Base-by-base conservation (phyloP, 2,329 filamentous ascomycete species). In the Phoma sp. region DNA sequence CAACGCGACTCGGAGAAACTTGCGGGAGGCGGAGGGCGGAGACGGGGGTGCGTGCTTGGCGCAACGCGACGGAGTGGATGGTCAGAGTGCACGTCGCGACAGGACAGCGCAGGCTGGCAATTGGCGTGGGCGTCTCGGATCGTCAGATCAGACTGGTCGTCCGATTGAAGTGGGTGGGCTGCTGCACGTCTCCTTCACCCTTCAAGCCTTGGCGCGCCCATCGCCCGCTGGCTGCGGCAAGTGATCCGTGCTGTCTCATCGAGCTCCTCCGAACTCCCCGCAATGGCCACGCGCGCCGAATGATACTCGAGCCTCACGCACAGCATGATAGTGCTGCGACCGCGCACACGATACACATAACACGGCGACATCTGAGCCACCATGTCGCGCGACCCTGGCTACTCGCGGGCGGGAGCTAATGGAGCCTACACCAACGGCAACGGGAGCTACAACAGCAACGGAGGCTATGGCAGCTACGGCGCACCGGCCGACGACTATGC, bases 361-460 rank as follows among this genome's bases (percentile, higher is more conserved):
- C 30, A 42, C 42, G 36, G 47, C 54, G 49, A 55, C 48, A 26
- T 26, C 45, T 60, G 34, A 50, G 46, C 17, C 45, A 48, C 57
- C 65, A 76, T 76, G 74, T 75, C 73, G 53, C 73, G 71, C 57
- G 65, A 65, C 42, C 71, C 69, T 38, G 69, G 64, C 56, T 69
- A 66, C 59, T 52, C 64, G 56, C 69, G 68, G 57, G 55, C 66
- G 47, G 67, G 69, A 39, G 50, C 67, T 38, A 74, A 75, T 51
- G 73, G 73, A 23, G 62, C 64, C 42, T 75, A 77, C 60, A 65
- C 73, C 23, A 79, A 79, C 26, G 61, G 50, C 28, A 59, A 50
- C n/a, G 40, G 29, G 66, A 73, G 50, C 43, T 61, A 33, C 28
- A 79, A 79, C 29, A 59, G 51, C 33, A 56, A 45, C 28, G 37